phyloP scores from a whole-genome alignment of 2,329 filamentous ascomycete species.

The Colletotrichum sp. region DNA sequence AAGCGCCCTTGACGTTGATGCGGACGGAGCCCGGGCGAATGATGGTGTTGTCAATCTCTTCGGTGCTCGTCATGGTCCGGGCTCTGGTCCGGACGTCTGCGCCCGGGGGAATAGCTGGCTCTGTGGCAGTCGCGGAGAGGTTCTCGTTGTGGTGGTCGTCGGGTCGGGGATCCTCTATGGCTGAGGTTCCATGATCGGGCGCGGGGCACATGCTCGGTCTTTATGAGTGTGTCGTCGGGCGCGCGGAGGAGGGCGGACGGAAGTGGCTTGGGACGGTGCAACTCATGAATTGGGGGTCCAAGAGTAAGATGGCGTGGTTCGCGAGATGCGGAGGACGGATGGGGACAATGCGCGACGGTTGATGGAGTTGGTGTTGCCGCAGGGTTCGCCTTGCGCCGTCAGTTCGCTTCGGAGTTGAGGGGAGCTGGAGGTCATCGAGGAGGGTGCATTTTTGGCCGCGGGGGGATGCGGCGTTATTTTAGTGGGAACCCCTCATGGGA shows the following conservation, averaged over 20 bases:
- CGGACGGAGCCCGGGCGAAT: constrained; percentile 74
- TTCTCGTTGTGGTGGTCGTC: neutral
- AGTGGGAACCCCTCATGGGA: constrained; percentile 3
- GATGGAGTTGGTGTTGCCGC: neutral
- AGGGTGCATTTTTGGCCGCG: neutral
- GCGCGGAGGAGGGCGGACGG: neutral
- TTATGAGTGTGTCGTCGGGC: constrained; percentile 9
- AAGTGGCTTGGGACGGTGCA: constrained; percentile 7
- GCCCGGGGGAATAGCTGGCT: constrained; percentile 1
- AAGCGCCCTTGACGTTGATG: constrained; percentile 96
- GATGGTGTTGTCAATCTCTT: constrained; percentile 66
- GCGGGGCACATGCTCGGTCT: constrained; percentile 20
- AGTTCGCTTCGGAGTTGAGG: constrained; percentile 12
- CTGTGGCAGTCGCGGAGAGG: neutral
- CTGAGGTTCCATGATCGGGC: constrained; percentile 16
- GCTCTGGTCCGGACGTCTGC: constrained; percentile 11
- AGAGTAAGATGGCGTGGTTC: constrained; percentile 3
- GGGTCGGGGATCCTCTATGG: constrained; percentile 8
- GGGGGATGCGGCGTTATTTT: neutral
- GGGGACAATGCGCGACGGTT: constrained; percentile 1
- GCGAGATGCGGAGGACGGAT: constrained; percentile 3
- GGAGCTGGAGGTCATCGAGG: constrained; percentile 14
- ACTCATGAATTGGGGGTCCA: constrained; percentile 10
- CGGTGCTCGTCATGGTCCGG: constrained; percentile 51
- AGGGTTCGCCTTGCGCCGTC: constrained; percentile 16